Evolutionary conservation across 1,284 basidiomycete genomes (phyloP).

Genomic region (Mrakiaceae sp.): DNA sequence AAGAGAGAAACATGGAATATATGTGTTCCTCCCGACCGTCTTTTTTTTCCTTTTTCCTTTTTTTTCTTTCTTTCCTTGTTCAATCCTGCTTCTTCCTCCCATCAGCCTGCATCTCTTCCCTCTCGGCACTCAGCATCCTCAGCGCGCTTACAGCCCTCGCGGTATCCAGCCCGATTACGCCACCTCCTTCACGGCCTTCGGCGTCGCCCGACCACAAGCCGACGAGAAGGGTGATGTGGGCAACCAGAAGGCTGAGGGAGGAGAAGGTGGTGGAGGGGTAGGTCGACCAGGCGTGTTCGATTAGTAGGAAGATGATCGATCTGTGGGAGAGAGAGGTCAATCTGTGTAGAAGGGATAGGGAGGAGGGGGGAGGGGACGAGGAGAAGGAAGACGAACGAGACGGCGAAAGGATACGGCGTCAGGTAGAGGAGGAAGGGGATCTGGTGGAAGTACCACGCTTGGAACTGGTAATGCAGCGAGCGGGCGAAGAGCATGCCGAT

Average conservation of each 20-base stretch:
- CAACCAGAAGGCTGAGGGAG: conserved; percentile 49
- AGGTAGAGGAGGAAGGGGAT: conserved; percentile 75
- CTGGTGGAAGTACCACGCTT: conserved; percentile 93
- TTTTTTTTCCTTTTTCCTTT: too few relatives aligned
- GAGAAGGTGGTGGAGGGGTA: conserved; percentile 68
- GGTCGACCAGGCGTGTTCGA: conserved; percentile 81
- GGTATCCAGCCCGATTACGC: too few relatives aligned
- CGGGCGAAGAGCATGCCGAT: conserved; percentile 85
- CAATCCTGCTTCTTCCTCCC: too few relatives aligned
- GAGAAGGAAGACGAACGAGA: background rate
- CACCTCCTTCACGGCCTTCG: conserved; percentile 1
- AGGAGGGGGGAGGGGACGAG: conserved; percentile 4
- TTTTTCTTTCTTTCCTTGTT: too few relatives aligned
- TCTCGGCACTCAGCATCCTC: too few relatives aligned
- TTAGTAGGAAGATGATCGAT: conserved; percentile 45
- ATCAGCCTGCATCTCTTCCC: too few relatives aligned
- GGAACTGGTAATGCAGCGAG: conserved; percentile 98
- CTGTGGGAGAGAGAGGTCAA: conserved; percentile 6
- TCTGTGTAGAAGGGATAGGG: background rate
- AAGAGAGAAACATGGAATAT: too few relatives aligned
- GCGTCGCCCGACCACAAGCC: conserved; percentile 35
- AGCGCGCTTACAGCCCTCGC: too few relatives aligned
- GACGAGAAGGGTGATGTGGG: conserved; percentile 48
- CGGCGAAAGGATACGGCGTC: conserved; percentile 39
- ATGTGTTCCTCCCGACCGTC: too few relatives aligned